phyloP scores from a whole-genome alignment of 116 monocot species.

The Posidonia oceanica region DNA sequence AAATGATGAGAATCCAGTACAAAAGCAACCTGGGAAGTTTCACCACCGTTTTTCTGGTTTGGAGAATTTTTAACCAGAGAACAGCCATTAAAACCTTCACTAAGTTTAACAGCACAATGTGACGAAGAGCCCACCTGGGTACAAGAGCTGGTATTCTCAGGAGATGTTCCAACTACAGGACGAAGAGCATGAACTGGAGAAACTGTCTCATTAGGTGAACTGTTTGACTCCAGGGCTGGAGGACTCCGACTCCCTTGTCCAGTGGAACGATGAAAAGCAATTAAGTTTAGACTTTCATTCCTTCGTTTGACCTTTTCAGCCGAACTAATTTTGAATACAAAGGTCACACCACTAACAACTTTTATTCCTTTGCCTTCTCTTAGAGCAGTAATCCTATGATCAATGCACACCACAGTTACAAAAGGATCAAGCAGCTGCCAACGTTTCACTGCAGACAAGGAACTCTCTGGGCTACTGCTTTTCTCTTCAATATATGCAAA shows the following conservation, averaged over 20 bases:
- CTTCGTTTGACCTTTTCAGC: background rate
- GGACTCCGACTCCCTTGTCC: background rate
- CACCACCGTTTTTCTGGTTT: background rate
- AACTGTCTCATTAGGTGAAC: background rate
- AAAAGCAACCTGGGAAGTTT: background rate
- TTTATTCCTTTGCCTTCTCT: slow-evolving; percentile 28
- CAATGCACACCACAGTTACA: slow-evolving; percentile 59
- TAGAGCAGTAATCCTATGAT: slow-evolving; percentile 36
- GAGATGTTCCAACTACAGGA: background rate
- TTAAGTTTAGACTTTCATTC: background rate
- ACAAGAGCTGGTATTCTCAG: background rate
- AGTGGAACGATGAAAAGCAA: too few species aligned
- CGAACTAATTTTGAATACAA: background rate
- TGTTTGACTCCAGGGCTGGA: background rate
- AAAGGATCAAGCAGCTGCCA: slow-evolving; percentile 91
- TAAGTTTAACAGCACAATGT: background rate
- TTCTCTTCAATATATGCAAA: slow-evolving; percentile 41
- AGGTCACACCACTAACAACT: slow-evolving; percentile 34
- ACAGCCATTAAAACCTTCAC: background rate
- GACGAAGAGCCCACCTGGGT: slow-evolving; percentile 1
- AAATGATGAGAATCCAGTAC: slow-evolving; percentile 1
- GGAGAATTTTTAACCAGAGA: slow-evolving; percentile 3
- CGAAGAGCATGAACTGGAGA: slow-evolving; percentile 1
- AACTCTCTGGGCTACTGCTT: slow-evolving; percentile 4
- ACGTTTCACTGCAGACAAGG: slow-evolving; percentile 21